Conservation (phyloP, 2,329 filamentous ascomycete genomes). For the Sarocladiaceae sp. region DNA sequence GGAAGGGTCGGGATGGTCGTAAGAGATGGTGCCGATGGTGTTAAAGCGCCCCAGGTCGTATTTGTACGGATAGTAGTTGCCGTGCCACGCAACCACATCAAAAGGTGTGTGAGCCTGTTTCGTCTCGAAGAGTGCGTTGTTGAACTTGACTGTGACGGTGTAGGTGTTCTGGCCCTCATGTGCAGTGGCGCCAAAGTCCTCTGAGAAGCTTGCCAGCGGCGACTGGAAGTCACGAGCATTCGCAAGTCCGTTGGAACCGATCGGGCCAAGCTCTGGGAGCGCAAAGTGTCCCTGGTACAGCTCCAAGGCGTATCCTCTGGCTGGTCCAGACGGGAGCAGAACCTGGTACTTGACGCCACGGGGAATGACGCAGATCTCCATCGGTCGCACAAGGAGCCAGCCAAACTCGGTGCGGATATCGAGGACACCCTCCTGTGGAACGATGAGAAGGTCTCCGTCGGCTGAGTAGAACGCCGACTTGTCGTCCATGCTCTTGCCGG, state of each 20-base stretch:
- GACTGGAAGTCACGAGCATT: constrained; percentile 71
- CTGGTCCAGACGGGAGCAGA: constrained; percentile 52
- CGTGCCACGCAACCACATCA: constrained; percentile 76
- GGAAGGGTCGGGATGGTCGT: constrained; percentile 71
- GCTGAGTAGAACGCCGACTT: constrained; percentile 76
- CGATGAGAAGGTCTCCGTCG: constrained; percentile 72
- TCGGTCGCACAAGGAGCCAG: constrained; percentile 65
- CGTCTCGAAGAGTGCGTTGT: constrained; percentile 57
- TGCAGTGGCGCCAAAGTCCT: constrained; percentile 31
- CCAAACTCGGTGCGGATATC: constrained; percentile 76
- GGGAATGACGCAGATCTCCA: constrained; percentile 72
- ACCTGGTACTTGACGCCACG: constrained; percentile 70
- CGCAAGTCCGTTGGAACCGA: constrained; percentile 68
- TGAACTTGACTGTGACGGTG: constrained; percentile 57
- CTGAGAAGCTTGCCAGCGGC: constrained; percentile 62
- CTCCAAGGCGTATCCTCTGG: constrained; percentile 69
- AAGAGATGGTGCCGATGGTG: constrained; percentile 64
- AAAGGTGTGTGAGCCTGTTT: constrained; percentile 67
- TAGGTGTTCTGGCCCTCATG: constrained; percentile 21
- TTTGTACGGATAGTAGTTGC: constrained; percentile 74
- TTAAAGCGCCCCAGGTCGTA: constrained; percentile 76
- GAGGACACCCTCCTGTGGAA: constrained; percentile 66
- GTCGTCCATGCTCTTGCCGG: constrained; percentile 69
- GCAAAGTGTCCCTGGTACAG: constrained; percentile 66
- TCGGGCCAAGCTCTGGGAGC: constrained; percentile 66